Base-by-base conservation (phyloP, 306 rosid species). In the Rosa multiflora region DNA sequence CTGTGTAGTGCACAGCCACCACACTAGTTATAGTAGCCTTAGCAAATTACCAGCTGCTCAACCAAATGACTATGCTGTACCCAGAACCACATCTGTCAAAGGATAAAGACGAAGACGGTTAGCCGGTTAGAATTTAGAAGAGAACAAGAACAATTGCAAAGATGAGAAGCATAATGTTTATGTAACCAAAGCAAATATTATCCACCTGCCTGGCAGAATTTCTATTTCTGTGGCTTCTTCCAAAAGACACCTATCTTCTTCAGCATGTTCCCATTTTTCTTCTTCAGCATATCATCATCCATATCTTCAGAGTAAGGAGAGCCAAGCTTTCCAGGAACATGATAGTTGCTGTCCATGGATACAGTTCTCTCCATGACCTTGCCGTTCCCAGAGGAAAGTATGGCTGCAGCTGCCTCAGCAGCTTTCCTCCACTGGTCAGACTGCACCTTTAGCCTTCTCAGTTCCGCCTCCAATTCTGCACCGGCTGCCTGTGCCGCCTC, bases 391-490 rank as follows among this genome's bases (percentile, higher is more conserved):
- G 93, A 88, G 6, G 99, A 90, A 72, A 96, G 90, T 87, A 93
- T 93, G n/a, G 99, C 62, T 4, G 98, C 98, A 13, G 99, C 99
- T 1, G 99, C 98, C 70, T 96, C 99, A 3, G 99, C 99, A 7
- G 99, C 99, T 75, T 96, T 96, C 81, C 98, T 93, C 98, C 97
- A 96, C 67, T 96, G 99, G 81, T 93, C 96, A 17, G 96, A 90
- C 75, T 96, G 99, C 71, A 96, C 98, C 83, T 89, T 93, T 20
- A 96, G 80, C 82, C 87, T 89, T 87, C 97, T 88, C 70, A 96
- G 76, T 73, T 96, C 99, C 0, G 89, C 85, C 83, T 93, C 99
- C 92, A 89, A 83, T 74, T 96, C 98, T 1, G 85, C 84, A 70
- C 86, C 91, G 7, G 87, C 91, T 26, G 76, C 89, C 81, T 95